Conservation (phyloP, 129 eudicot genomes). For the Pseudognaphalium luteoalbum region DNA sequence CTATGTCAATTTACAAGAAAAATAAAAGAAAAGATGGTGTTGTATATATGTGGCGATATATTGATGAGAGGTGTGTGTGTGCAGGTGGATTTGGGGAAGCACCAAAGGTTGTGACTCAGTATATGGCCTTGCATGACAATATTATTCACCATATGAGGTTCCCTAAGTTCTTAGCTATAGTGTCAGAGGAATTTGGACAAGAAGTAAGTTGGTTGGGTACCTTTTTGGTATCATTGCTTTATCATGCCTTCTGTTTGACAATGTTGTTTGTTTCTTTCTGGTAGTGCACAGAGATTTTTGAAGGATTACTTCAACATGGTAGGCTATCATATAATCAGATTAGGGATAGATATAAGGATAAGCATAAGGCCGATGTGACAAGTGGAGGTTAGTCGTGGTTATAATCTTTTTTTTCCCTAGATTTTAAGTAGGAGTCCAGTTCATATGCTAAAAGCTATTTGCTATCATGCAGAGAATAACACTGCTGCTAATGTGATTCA, state of each 20-base stretch:
- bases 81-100: conserved; percentile 69
- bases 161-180: conserved; percentile 69
- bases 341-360: conserved; percentile 61
- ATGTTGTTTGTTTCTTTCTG: conserved; percentile 2
- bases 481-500: conserved; percentile 37
- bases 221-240: neutral
- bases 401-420: neutral
- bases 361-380: conserved; percentile 25
- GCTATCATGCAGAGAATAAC: conserved; percentile 41
- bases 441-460: conserved; percentile 14
- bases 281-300: conserved; percentile 65
- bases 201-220: conserved; percentile 49
- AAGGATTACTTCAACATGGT: conserved; percentile 88
- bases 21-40: neutral
- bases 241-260: neutral
- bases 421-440: neutral
- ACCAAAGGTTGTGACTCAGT: conserved; percentile 61
- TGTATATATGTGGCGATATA: neutral
- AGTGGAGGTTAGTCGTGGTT: conserved; percentile 37
- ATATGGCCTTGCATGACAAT: conserved; percentile 76
- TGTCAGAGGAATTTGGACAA: conserved; percentile 61
- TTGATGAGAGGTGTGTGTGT: conserved; percentile 11
- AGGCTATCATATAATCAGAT: conserved; percentile 76
- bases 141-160: conserved; percentile 81
- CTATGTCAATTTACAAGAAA: neutral